Base-by-base conservation (phyloP, 768 basidiomycete species). In the Filobasidium wieringae region DNA sequence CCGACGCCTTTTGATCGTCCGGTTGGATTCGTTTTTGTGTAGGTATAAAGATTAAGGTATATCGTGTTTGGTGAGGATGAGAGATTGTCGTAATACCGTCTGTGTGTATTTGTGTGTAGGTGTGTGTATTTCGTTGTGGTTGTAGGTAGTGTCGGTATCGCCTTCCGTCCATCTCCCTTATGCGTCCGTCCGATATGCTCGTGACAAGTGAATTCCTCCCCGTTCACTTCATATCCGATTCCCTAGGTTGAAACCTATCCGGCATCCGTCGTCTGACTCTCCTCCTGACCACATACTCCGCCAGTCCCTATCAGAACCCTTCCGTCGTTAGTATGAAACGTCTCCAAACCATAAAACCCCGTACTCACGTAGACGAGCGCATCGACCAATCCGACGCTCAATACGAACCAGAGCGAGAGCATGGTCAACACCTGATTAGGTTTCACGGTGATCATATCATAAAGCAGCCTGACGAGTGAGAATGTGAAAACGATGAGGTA, bases 361-460 rank as follows among this genome's bases (percentile, higher is more conserved):
- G n/a, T n/a, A 69, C 70, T 68, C 54, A 73, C 72, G 55, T 67
- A 73, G 26, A 73, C 68, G 11, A 64, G 14, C 0, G 60, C 69
- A 58, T 73, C 72, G 51, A 71, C 66, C 26, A 71, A 41, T 30
- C 72, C 72, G 1, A 70, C 70, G 11, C 70, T 68, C 1, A 71
- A 60, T 9, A 69, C 67, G 39, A 68, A 57, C 72, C 72, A 73
- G 12, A 61, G 33, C 36, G 66, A 68, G 24, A 70, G 45, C 26
- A 71, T 57, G 17, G 37, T 56, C 29, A 73, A 52, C 4, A 68
- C 51, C 26, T 64, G 57, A 27, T 55, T 66, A 1, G 59, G 50
- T 34, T 57, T 50, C 2, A 53, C 34, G 39, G 64, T 57, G 3
- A 68, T 63, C 72, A 73, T 71, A 60, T 66, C 68, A 58, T 71